phyloP scores from a whole-genome alignment of 495 filamentous ascomycete genomes.

The Staphylotrichum longicolle region DNA sequence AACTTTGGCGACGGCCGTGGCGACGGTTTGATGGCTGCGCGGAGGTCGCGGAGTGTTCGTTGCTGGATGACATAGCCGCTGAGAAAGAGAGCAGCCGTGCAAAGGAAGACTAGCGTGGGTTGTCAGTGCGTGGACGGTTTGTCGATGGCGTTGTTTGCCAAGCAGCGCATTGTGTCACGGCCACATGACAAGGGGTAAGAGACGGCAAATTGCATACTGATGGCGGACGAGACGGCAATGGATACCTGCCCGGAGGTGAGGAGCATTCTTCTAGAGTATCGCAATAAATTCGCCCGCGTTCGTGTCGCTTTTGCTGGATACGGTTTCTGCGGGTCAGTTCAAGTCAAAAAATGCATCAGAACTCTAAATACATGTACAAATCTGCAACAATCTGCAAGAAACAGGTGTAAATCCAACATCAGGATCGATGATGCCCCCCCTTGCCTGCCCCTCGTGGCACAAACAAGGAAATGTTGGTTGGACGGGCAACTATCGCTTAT shows the following conservation, averaged over 20 bases:
- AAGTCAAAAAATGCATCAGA: too few species aligned
- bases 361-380: too few species aligned
- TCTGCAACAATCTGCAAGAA: neutral
- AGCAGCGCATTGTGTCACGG: neutral
- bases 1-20: slow-evolving; percentile 43
- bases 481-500: slow-evolving; percentile 13
- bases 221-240: slow-evolving; percentile 46
- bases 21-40: slow-evolving; percentile 45
- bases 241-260: slow-evolving; percentile 55
- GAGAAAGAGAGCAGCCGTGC: slow-evolving; percentile 52
- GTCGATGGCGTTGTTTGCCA: too few species aligned
- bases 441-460: neutral
- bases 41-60: slow-evolving; percentile 50
- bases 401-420: neutral
- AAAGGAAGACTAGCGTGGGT: slow-evolving; percentile 42
- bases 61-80: slow-evolving; percentile 56
- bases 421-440: neutral
- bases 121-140: too few species aligned
- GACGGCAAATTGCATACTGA: slow-evolving; percentile 41
- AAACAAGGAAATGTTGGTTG: slow-evolving; percentile 1
- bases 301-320: too few species aligned
- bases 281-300: too few species aligned
- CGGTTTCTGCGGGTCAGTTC: too few species aligned
- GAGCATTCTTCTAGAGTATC: slow-evolving; percentile 35
- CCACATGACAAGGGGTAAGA: neutral